phyloP scores from a whole-genome alignment of 441 rosid genomes.

The Melastoma candidum region DNA sequence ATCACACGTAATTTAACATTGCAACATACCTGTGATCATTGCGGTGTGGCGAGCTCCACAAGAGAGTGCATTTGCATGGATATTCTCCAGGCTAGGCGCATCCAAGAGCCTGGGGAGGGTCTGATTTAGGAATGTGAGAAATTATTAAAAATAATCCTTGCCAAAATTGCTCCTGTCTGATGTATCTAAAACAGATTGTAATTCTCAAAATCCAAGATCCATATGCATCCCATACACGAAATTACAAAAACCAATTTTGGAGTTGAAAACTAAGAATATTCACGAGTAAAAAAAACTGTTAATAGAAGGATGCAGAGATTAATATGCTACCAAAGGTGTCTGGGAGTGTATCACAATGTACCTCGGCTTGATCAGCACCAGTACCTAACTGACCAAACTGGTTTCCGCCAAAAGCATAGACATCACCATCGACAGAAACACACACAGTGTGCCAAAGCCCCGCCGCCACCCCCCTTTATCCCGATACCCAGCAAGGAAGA shows the following conservation, averaged over 20 bases:
- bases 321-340: not conserved
- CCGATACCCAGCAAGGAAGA: conserved; percentile 77
- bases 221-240: no score
- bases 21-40: conserved; percentile 44
- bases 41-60: conserved; percentile 98
- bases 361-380: conserved; percentile 97
- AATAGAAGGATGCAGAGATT: not conserved
- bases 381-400: conserved; percentile 98
- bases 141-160: not conserved
- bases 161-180: no score
- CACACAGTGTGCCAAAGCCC: conserved; percentile 98
- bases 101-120: conserved; percentile 81
- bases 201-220: no score
- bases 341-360: conserved; percentile 14
- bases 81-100: conserved; percentile 66
- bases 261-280: no score
- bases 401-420: conserved; percentile 92
- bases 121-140: conserved; percentile 39
- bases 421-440: conserved; percentile 76
- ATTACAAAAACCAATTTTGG: no score
- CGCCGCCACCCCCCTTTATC: conserved; percentile 62
- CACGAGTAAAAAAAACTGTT: no score
- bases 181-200: no score
- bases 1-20: not conserved
- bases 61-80: conserved; percentile 45